Conservation (phyloP, 495 filamentous ascomycete genomes). For the Aspergillus carlsbadensis region DNA sequence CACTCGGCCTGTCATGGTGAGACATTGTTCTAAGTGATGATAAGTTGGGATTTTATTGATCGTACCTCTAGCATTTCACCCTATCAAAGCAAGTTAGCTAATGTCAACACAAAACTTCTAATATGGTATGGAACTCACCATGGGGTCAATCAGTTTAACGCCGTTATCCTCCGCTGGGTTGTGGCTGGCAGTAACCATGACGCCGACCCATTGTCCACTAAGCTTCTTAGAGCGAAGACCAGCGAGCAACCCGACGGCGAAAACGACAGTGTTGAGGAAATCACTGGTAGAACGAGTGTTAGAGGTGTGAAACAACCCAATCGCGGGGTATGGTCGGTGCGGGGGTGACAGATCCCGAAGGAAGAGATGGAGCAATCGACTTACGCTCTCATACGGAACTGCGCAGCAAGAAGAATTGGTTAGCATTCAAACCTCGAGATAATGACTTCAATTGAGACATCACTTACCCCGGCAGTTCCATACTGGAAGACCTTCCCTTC, state of each 20-base stretch:
- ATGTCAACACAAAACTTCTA: background rate
- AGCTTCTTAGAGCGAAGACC: constrained; percentile 88
- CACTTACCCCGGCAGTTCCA: constrained; percentile 85
- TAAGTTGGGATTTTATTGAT: background rate
- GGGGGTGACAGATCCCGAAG: constrained; percentile 30
- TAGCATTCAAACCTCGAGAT: constrained; percentile 15
- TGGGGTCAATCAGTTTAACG: constrained; percentile 95
- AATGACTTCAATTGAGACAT: constrained; percentile 5
- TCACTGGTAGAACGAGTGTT: constrained; percentile 34
- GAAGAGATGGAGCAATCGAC: constrained; percentile 25
- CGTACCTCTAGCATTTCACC: constrained; percentile 92
- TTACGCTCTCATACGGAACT: constrained; percentile 83
- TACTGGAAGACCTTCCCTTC: constrained; percentile 76
- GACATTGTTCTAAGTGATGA: background rate
- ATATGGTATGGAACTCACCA: constrained; percentile 52
- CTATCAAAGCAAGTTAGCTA: constrained; percentile 31
- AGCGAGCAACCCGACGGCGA: constrained; percentile 84
- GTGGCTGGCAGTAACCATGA: constrained; percentile 99
- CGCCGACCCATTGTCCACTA: constrained; percentile 84
- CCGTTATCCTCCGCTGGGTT: constrained; percentile 97
- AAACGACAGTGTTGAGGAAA: constrained; percentile 83
- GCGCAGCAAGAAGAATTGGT: constrained; percentile 17
- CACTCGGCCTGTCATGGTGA: constrained; percentile 59
- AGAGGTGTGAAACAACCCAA: constrained; percentile 33
- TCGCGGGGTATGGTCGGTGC: constrained; percentile 38